phyloP scores from a whole-genome alignment of 441 rosid species.

The Capsella rubella region DNA sequence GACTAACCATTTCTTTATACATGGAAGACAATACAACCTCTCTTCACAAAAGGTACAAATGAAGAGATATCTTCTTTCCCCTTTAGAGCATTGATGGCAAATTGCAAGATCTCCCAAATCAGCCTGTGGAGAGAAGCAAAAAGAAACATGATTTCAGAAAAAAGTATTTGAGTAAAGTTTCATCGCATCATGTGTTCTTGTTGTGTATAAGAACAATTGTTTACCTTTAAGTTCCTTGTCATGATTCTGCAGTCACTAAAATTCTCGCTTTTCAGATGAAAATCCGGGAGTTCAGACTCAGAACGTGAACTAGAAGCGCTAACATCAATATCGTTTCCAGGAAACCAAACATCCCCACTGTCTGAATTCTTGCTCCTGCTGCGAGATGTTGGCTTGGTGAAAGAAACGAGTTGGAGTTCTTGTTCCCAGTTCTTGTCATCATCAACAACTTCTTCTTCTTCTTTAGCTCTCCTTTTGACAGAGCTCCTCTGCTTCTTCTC shows the following conservation, averaged over 20 bases:
- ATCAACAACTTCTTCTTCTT: slow-evolving; percentile 16
- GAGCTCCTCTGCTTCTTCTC: slow-evolving; percentile 34
- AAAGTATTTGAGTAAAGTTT: not conserved
- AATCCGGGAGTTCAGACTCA: slow-evolving; percentile 35
- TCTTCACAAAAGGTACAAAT: slow-evolving; percentile 66
- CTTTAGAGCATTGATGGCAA: slow-evolving; percentile 88
- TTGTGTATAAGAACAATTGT: slow-evolving; percentile 28
- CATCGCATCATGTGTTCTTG: not conserved
- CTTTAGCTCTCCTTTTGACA: slow-evolving; percentile 28
- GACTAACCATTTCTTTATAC: slow-evolving; percentile 75
- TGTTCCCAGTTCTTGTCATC: not conserved
- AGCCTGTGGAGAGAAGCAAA: slow-evolving; percentile 32
- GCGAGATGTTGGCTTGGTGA: slow-evolving; percentile 10
- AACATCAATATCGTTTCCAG: slow-evolving; percentile 14
- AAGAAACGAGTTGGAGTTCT: slow-evolving; percentile 25
- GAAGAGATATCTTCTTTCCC: slow-evolving; percentile 65
- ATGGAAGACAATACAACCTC: slow-evolving; percentile 67
- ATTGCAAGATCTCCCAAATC: slow-evolving; percentile 49
- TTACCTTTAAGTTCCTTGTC: slow-evolving; percentile 42
- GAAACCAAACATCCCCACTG: not conserved
- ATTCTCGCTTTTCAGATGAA: slow-evolving; percentile 1
- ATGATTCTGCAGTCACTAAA: slow-evolving; percentile 37
- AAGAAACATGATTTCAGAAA: slow-evolving; percentile 18
- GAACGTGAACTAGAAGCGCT: slow-evolving; percentile 11
- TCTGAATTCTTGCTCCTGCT: slow-evolving; percentile 3